Evolutionary conservation across 2,329 filamentous ascomycete genomes (phyloP).

Genomic region (Aspergillus novofumigatus): DNA sequence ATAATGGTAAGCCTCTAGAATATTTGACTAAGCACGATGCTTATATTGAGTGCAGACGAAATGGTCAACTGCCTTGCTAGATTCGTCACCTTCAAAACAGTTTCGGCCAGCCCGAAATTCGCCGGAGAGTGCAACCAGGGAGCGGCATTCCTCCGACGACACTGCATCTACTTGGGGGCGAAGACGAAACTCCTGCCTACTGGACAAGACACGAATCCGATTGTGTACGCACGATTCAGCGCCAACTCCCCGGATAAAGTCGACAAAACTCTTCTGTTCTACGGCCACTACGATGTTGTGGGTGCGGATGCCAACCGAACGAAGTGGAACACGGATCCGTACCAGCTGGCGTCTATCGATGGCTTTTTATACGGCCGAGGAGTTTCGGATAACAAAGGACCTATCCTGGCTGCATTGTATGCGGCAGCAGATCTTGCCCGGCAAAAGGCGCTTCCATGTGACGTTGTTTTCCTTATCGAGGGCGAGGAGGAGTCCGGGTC

Average conservation of each 20-base stretch:
- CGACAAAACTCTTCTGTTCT: conserved; percentile 87
- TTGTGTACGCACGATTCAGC: conserved; percentile 86
- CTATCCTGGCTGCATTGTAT: conserved; percentile 88
- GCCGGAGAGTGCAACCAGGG: conserved; percentile 89
- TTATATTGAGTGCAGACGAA: conserved; percentile 44
- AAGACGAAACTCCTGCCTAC: conserved; percentile 87
- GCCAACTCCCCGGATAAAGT: conserved; percentile 63
- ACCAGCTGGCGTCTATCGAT: conserved; percentile 81
- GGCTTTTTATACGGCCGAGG: conserved; percentile 93
- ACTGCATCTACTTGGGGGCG: conserved; percentile 90
- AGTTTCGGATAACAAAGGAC: conserved; percentile 97
- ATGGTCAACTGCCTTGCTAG: conserved; percentile 70
- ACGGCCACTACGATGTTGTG: conserved; percentile 97
- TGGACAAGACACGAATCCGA: conserved; percentile 74
- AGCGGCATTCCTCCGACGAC: conserved; percentile 80
- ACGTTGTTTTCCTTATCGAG: conserved; percentile 91
- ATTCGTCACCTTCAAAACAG: conserved; percentile 86
- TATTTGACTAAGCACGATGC: not conserved
- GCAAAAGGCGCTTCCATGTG: conserved; percentile 76
- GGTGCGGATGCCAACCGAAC: conserved; percentile 76
- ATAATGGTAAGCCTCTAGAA: conserved; percentile 48
- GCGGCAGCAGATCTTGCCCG: conserved; percentile 86
- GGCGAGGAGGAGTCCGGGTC: conserved; percentile 96
- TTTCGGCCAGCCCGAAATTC: conserved; percentile 81
- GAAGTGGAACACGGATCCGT: conserved; percentile 86